A percentile compares a stretch with the other conserved stretches of the same genome.
These are phyloP conservation scores for Epithemia pelagica DNA, from an alignment of 108 stramenopile species.

Conservation along the genomic window DNA sequence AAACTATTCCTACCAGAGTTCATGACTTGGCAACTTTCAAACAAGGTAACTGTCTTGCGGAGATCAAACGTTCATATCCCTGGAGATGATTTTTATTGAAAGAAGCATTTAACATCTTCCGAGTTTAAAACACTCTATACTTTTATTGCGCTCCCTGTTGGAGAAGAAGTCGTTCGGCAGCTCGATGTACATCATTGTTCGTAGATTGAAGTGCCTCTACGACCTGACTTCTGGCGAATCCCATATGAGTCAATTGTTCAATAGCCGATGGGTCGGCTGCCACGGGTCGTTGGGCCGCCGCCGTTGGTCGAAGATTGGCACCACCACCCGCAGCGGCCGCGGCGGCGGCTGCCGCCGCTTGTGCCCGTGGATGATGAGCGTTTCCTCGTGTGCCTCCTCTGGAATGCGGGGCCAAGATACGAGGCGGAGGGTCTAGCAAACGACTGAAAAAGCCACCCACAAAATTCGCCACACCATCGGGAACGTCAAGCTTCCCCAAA, in stretches of 20 bases:
- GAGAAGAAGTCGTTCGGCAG: constrained; percentile 66
- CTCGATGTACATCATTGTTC: constrained; percentile 81
- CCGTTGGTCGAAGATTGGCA: constrained; percentile 9
- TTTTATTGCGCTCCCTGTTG: background rate
- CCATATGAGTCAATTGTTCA: constrained; percentile 70
- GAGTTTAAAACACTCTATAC: too few relatives aligned
- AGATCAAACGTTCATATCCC: too few relatives aligned
- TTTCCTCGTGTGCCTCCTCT: too few relatives aligned
- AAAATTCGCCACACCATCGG: background rate
- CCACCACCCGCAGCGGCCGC: background rate
- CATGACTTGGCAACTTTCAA: too few relatives aligned
- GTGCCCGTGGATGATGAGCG: constrained; percentile 1
- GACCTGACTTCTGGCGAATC: constrained; percentile 73
- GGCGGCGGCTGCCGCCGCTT: constrained; percentile 7
- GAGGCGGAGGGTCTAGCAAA: constrained; percentile 5
- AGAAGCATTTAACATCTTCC: too few relatives aligned
- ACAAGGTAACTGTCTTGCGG: too few relatives aligned
- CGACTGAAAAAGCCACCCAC: background rate
- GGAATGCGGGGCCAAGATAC: background rate
- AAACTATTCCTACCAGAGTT: too few relatives aligned
- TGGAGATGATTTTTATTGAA: too few relatives aligned
- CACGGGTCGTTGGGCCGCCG: constrained; percentile 38
- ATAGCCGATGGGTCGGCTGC: constrained; percentile 36
- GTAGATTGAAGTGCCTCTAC: constrained; percentile 52
- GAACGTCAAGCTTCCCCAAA: background rate